These are phyloP conservation scores for Beauveria scarabaeidicola DNA, from an alignment of 2,329 filamentous ascomycete species.

Conservation along the genomic window DNA sequence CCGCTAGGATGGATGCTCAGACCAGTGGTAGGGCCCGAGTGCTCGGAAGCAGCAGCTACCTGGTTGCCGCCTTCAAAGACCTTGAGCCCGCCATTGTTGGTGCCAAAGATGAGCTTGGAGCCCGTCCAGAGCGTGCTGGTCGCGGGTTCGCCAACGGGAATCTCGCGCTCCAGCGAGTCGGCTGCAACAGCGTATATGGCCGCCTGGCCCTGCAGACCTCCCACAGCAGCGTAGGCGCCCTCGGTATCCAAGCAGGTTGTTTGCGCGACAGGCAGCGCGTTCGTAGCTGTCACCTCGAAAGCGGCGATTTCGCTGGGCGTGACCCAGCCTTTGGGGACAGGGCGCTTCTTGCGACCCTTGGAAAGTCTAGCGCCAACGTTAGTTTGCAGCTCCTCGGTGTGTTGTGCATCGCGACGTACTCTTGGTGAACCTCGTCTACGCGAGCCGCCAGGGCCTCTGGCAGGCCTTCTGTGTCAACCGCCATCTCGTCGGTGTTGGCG, in stretches of 20 bases:
- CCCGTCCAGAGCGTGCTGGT: constrained; percentile 58
- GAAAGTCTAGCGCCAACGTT: constrained; percentile 55
- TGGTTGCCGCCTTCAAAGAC: constrained; percentile 66
- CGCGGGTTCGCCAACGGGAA: constrained; percentile 60
- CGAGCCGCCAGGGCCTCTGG: constrained; percentile 62
- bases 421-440: constrained; percentile 72
- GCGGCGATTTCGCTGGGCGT: constrained; percentile 59
- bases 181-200: constrained; percentile 67
- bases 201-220: constrained; percentile 64
- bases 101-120: constrained; percentile 62
- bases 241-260: constrained; percentile 41
- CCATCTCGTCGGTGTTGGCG: constrained; percentile 75
- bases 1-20: constrained; percentile 77
- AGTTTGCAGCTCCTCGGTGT: background rate
- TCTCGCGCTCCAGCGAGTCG: constrained; percentile 56
- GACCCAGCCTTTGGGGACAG: constrained; percentile 77
- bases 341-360: constrained; percentile 81
- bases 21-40: constrained; percentile 72
- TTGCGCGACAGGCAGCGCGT: constrained; percentile 38
- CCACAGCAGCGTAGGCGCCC: constrained; percentile 62
- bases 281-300: constrained; percentile 37
- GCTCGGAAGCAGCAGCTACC: constrained; percentile 63
- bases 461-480: constrained; percentile 73
- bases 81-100: constrained; percentile 69
- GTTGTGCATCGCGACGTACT: constrained; percentile 44